Evolutionary conservation across 768 basidiomycete species (phyloP).

Genomic region (Arthromyces matolae): DNA sequence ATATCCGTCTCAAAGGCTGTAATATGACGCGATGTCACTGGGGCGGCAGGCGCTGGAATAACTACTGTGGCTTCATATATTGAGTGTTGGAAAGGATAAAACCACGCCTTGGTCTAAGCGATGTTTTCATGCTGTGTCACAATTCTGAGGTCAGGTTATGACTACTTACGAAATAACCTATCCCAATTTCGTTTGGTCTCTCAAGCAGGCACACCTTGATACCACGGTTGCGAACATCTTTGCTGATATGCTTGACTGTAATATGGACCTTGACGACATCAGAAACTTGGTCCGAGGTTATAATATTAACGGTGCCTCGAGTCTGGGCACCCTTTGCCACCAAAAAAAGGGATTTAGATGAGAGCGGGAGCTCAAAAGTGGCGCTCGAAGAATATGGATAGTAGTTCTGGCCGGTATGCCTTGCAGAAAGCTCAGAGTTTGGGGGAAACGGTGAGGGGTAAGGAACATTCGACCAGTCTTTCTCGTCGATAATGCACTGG

Average conservation of each 20-base stretch:
- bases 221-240: conserved; percentile 16
- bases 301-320: conserved; percentile 24
- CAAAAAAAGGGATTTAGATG: conserved; percentile 26
- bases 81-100: background rate
- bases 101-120: conserved; percentile 8
- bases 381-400: conserved; percentile 16
- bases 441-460: background rate
- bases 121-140: background rate
- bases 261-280: conserved; percentile 26
- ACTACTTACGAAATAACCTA: conserved; percentile 34
- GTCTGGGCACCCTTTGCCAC: conserved; percentile 25
- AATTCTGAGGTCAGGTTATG: background rate
- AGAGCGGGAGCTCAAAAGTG: conserved; percentile 18
- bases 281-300: conserved; percentile 18
- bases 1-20: conserved; percentile 41
- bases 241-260: conserved; percentile 18
- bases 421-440: background rate
- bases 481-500: conserved; percentile 4
- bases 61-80: conserved; percentile 28
- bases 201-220: conserved; percentile 29
- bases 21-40: conserved; percentile 26
- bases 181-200: conserved; percentile 26
- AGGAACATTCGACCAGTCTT: conserved; percentile 9
- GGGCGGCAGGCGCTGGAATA: conserved; percentile 29
- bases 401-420: background rate